Evolutionary conservation across 768 basidiomycete genomes (phyloP).

Genomic region (Steccherinum ochraceum): DNA sequence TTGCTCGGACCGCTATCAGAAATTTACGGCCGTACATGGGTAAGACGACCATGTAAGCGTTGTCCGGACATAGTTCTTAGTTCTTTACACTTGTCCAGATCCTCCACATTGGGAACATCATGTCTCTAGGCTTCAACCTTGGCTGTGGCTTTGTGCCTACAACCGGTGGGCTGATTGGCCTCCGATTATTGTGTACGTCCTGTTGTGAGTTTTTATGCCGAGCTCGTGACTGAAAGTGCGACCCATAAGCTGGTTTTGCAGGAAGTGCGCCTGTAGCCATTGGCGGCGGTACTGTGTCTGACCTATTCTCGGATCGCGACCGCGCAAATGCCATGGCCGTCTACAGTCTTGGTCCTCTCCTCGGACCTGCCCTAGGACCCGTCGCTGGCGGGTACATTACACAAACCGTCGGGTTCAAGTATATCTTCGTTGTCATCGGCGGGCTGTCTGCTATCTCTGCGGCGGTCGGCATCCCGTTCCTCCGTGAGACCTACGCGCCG

Average conservation of each 20-base stretch:
- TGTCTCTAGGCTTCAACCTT: constrained; percentile 56
- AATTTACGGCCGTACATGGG: constrained; percentile 70
- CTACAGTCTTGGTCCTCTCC: constrained; percentile 56
- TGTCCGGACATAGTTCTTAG: not conserved
- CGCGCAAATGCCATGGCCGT: constrained; percentile 67
- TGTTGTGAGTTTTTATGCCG: constrained; percentile 16
- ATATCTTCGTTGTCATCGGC: constrained; percentile 46
- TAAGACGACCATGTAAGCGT: constrained; percentile 21
- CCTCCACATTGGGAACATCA: constrained; percentile 57
- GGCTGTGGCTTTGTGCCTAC: constrained; percentile 67
- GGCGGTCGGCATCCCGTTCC: constrained; percentile 48
- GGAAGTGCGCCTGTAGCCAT: constrained; percentile 60
- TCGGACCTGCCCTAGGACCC: constrained; percentile 57
- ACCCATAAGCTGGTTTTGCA: constrained; percentile 46
- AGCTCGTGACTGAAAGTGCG: no score
- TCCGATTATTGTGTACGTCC: constrained; percentile 57
- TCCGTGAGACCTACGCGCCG: constrained; percentile 73
- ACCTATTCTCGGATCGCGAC: constrained; percentile 58
- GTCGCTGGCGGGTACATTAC: constrained; percentile 63
- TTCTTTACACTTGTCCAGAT: constrained; percentile 34
- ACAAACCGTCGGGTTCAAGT: constrained; percentile 52
- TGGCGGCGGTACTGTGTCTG: constrained; percentile 61
- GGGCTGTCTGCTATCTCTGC: constrained; percentile 36
- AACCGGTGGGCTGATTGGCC: constrained; percentile 46
- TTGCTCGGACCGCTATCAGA: constrained; percentile 64